A percentile compares a stretch with the other conserved stretches of the same genome.
Conservation (phyloP, 495 filamentous ascomycete species). For the Usnea hakonensis region DNA sequence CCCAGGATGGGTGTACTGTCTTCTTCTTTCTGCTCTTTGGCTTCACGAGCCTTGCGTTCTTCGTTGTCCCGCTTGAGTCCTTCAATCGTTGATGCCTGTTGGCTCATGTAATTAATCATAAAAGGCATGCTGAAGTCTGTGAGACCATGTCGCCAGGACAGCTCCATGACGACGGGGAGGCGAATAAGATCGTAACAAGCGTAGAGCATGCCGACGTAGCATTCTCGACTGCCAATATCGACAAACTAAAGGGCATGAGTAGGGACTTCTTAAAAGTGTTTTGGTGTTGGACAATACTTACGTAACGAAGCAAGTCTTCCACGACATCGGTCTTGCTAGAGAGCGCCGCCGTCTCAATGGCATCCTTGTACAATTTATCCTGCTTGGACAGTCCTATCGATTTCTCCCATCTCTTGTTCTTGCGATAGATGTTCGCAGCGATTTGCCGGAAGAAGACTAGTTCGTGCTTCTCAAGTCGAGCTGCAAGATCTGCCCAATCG, state of each 20-base stretch:
- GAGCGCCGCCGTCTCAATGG: constrained; percentile 97
- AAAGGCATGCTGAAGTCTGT: constrained; percentile 99
- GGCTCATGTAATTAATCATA: constrained; percentile 96
- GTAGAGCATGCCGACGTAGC: constrained; percentile 98
- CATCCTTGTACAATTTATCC: constrained; percentile 99
- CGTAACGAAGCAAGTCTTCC: constrained; percentile 91
- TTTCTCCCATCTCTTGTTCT: constrained; percentile 99
- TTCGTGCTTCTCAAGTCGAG: constrained; percentile 90
- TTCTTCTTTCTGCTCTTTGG: constrained; percentile 77
- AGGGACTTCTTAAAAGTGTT: constrained; percentile 17
- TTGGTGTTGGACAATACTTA: constrained; percentile 46
- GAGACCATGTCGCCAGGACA: constrained; percentile 94
- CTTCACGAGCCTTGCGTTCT: constrained; percentile 84
- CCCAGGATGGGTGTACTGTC: constrained; percentile 91
- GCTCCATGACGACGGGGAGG: constrained; percentile 83
- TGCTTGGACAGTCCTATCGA: constrained; percentile 98
- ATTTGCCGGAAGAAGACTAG: constrained; percentile 99
- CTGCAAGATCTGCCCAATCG: constrained; percentile 89
- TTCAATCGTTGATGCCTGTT: constrained; percentile 80
- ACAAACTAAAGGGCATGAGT: constrained; percentile 61
- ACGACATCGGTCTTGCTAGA: constrained; percentile 85
- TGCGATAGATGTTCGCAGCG: constrained; percentile 95
- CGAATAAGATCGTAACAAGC: constrained; percentile 97
- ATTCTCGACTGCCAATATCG: constrained; percentile 97
- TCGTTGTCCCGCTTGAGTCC: constrained; percentile 92